Evolutionary conservation across 352 stramenopile genomes (phyloP), one percentile per base, ranked within the genome.

Genomic region (Saprolegnia parasitica): DNA sequence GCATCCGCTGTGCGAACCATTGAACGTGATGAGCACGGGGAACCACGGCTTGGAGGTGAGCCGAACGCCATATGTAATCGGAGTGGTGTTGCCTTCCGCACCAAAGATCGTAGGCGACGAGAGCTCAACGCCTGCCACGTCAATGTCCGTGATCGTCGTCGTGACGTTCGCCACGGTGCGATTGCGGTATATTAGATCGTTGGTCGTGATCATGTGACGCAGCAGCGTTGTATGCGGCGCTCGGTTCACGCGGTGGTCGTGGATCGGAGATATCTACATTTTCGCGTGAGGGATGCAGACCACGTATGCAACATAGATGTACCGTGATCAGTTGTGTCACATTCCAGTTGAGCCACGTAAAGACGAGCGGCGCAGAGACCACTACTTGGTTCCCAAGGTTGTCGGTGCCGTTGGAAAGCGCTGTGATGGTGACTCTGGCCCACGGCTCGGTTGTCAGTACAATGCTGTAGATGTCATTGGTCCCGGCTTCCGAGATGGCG

Each of bases 301-400:
- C n/a, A n/a, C n/a, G n/a, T 50, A 56, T n/a, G 26, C 9, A 42
- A 6, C 21, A 58, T 0, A 8, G 5, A 66, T 9, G 21, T 70
- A 70, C 81, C 0, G 56, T 74, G 0, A 93, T 77, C 0, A 67
- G 77, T 50, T 91, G 84, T 0, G 67, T 70, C 0, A 86, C 20
- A 49, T 90, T 91, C 84, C 84, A 93, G 56, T 90, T 74, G 2
- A 73, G 71, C 84, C 83, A 91, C 46, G 83, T 85, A 70, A 91
- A 93, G 24, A 78, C 35, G 4, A 93, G 54, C 16, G 73, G 71
- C 0, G 63, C 66, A 4, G 81, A 79, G 1, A 54, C 74, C 0
- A 75, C 16, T 0, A 78, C 66, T 3, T 77, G 73, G 50, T 88
- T 83, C 13, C 83, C 84, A 5, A 82, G 75, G 0, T 67, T 77